These are phyloP conservation scores for Fusarium pininemorale DNA, from an alignment of 2,329 filamentous ascomycete species.

Conservation along the genomic window DNA sequence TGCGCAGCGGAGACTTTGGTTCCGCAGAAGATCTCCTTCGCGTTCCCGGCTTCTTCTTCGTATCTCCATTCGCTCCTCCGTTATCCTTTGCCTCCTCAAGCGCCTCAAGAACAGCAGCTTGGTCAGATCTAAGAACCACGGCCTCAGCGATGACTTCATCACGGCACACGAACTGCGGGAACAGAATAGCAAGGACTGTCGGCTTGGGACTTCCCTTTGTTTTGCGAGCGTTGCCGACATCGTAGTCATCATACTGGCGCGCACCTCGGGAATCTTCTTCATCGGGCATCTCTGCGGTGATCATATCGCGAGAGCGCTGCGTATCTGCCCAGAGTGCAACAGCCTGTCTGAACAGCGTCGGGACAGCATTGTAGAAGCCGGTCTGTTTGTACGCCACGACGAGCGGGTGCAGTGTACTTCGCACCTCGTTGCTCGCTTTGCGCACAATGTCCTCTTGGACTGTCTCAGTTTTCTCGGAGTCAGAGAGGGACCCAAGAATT, in stretches of 20 bases:
- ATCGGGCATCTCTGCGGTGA: slow-evolving; percentile 37
- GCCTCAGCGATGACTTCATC: slow-evolving; percentile 40
- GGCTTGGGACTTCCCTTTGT: slow-evolving; percentile 12
- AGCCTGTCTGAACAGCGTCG: slow-evolving; percentile 38
- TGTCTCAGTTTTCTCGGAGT: slow-evolving; percentile 26
- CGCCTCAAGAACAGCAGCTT: slow-evolving; percentile 29
- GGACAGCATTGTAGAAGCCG: slow-evolving; percentile 39
- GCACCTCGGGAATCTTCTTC: slow-evolving; percentile 31
- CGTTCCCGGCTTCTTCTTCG: slow-evolving; percentile 17
- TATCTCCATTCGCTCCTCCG: slow-evolving; percentile 12
- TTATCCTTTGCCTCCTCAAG: slow-evolving; percentile 19
- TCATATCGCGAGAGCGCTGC: slow-evolving; percentile 41
- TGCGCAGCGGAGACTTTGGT: slow-evolving; percentile 20
- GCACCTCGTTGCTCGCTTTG: slow-evolving; percentile 39
- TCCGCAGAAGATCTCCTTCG: slow-evolving; percentile 21
- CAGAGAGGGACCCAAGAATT: slow-evolving; percentile 37
- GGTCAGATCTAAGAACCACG: slow-evolving; percentile 38
- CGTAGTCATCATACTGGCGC: slow-evolving; percentile 33
- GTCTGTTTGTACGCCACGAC: slow-evolving; percentile 38
- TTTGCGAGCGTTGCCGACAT: slow-evolving; percentile 9
- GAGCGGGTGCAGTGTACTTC: slow-evolving; percentile 30
- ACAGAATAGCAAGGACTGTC: slow-evolving; percentile 27
- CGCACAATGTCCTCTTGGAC: slow-evolving; percentile 40
- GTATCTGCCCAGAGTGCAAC: slow-evolving; percentile 36
- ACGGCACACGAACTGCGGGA: slow-evolving; percentile 39